Percentiles rank a stretch among this genome's conserved stretches.
phyloP scores from a whole-genome alignment of 163 green algal species.

The Smithsoniella earleae region DNA sequence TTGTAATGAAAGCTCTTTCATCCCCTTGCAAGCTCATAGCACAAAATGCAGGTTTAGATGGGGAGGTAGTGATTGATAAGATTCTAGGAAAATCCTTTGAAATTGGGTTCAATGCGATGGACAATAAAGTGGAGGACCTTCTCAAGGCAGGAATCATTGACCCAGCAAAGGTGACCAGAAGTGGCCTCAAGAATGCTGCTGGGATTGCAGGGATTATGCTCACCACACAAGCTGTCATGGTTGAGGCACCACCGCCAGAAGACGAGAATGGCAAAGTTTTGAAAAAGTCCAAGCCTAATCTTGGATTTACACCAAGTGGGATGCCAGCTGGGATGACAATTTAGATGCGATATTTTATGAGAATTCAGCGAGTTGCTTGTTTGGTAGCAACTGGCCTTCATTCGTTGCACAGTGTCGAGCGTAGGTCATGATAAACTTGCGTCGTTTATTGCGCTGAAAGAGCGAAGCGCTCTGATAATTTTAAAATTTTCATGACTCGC shows the following conservation, averaged over 20 bases:
- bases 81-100: constrained; percentile 79
- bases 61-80: constrained; percentile 92
- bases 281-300: constrained; percentile 33
- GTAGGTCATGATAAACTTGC: too few species aligned
- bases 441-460: too few species aligned
- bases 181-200: constrained; percentile 78
- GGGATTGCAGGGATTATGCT: constrained; percentile 98
- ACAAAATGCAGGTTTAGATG: constrained; percentile 92
- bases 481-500: too few species aligned
- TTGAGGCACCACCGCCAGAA: constrained; percentile 51
- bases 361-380: constrained; percentile 3
- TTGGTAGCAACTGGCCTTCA: too few species aligned
- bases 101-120: constrained; percentile 97
- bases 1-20: constrained; percentile 79
- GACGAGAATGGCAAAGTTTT: constrained; percentile 27
- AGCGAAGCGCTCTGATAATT: too few species aligned
- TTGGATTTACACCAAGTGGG: constrained; percentile 49
- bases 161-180: constrained; percentile 95
- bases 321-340: constrained; percentile 78
- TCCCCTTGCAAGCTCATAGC: constrained; percentile 73
- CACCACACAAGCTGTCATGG: constrained; percentile 91
- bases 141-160: constrained; percentile 88
- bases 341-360: constrained; percentile 37
- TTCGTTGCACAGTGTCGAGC: too few species aligned
- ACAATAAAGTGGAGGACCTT: constrained; percentile 75